Evolutionary conservation across 495 filamentous ascomycete species (phyloP).

Genomic region (Aspergillus bertholletiae): DNA sequence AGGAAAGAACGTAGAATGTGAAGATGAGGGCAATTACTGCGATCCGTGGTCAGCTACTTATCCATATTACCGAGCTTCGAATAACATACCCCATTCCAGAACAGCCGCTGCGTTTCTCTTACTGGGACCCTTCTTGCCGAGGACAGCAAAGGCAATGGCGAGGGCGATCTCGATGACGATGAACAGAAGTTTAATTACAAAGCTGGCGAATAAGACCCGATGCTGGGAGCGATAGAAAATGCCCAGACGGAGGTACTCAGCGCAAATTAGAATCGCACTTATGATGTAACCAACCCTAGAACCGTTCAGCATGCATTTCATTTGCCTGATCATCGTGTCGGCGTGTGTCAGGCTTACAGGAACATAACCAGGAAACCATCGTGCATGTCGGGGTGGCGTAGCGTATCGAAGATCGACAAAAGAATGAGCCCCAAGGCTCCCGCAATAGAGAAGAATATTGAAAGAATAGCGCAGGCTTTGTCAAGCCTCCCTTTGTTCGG

Average conservation of each 20-base stretch:
- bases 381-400: conserved; percentile 61
- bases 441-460: conserved; percentile 68
- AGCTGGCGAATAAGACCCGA: conserved; percentile 67
- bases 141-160: conserved; percentile 59
- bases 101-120: conserved; percentile 55
- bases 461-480: conserved; percentile 63
- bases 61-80: background rate
- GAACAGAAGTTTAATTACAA: conserved; percentile 79
- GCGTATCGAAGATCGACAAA: conserved; percentile 80
- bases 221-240: conserved; percentile 67
- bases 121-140: conserved; percentile 28
- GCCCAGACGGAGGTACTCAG: conserved; percentile 82
- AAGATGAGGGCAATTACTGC: conserved; percentile 80
- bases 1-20: conserved; percentile 84
- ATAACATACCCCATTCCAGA: conserved; percentile 64
- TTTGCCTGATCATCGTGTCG: background rate
- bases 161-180: conserved; percentile 75
- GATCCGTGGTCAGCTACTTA: conserved; percentile 3
- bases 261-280: conserved; percentile 79
- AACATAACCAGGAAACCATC: conserved; percentile 78
- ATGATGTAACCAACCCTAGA: conserved; percentile 57
- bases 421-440: conserved; percentile 79
- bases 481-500: conserved; percentile 65
- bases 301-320: conserved; percentile 3
- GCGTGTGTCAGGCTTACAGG: conserved; percentile 54